Percentiles rank a stretch among this genome's conserved stretches.
These are phyloP conservation scores for Tulasnella sp. DNA, from an alignment of 768 basidiomycete species.

Conservation along the genomic window DNA sequence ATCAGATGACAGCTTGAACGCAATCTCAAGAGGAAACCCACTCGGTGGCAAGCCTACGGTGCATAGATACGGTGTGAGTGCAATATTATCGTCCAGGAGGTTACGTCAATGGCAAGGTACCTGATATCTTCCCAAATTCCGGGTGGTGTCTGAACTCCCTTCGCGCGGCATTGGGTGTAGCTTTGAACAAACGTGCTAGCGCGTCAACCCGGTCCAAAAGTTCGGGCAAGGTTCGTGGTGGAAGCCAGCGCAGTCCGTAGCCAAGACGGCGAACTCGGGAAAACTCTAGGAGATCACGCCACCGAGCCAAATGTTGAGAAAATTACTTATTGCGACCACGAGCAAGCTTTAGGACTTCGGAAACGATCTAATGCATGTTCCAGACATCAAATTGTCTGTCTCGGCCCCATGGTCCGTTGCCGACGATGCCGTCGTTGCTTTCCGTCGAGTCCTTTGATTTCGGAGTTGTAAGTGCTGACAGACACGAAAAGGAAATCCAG, in stretches of 20 bases:
- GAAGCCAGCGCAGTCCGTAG: neutral
- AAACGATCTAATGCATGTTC: neutral
- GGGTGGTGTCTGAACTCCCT: neutral
- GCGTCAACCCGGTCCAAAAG: too few species aligned
- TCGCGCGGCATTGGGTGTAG: neutral
- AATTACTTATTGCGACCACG: too few species aligned
- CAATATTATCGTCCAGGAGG: neutral
- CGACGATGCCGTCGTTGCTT: too few species aligned
- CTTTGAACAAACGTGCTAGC: too few species aligned
- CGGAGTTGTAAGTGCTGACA: neutral
- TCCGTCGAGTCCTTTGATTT: neutral
- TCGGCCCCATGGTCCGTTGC: too few species aligned
- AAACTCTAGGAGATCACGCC: neutral
- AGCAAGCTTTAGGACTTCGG: neutral
- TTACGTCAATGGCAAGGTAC: neutral
- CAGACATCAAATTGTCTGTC: too few species aligned
- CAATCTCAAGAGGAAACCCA: neutral
- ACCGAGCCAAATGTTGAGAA: too few species aligned
- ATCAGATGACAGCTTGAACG: neutral
- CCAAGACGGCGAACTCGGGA: neutral
- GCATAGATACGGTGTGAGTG: neutral
- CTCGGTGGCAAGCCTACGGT: conserved; percentile 5
- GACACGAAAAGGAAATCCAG: too few species aligned
- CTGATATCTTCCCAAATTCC: neutral
- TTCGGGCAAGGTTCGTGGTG: conserved; percentile 4